These are phyloP conservation scores for Trichocladium uniseriatum DNA, from an alignment of 495 filamentous ascomycete species.

Conservation along the genomic window DNA sequence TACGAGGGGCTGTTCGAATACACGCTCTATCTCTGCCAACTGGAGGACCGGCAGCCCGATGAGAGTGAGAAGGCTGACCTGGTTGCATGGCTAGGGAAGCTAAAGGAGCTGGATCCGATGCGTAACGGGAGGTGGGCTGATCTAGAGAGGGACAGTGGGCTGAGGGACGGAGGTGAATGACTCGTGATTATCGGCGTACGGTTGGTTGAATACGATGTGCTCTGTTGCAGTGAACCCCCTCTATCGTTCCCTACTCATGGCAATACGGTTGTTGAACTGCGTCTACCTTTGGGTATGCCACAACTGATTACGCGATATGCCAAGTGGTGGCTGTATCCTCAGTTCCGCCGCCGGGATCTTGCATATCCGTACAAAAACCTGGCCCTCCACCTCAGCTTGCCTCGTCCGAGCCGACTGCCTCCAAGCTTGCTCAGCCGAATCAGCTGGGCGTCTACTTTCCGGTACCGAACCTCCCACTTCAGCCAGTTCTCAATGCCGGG, in stretches of 20 bases:
- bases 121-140: conserved; percentile 60
- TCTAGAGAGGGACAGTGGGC: conserved; percentile 37
- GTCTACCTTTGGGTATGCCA: no score
- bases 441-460: conserved; percentile 31
- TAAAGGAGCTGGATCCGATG: conserved; percentile 61
- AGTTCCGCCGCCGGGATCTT: not conserved
- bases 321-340: no score
- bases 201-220: not conserved
- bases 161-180: conserved; percentile 2
- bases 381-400: not conserved
- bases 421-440: conserved; percentile 12
- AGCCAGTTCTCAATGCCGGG: conserved; percentile 29
- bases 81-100: conserved; percentile 51
- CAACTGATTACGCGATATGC: no score
- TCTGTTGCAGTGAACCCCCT: no score
- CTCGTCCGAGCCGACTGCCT: not conserved
- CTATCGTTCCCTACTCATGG: no score
- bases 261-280: no score
- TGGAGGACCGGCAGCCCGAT: conserved; percentile 30
- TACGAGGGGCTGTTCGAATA: conserved; percentile 67
- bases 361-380: not conserved
- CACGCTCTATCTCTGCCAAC: conserved; percentile 39
- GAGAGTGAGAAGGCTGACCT: conserved; percentile 39
- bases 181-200: not conserved
- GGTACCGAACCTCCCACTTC: conserved; percentile 39